Base-by-base conservation (phyloP, 306 rosid genomes). In the Castanospermum australe region DNA sequence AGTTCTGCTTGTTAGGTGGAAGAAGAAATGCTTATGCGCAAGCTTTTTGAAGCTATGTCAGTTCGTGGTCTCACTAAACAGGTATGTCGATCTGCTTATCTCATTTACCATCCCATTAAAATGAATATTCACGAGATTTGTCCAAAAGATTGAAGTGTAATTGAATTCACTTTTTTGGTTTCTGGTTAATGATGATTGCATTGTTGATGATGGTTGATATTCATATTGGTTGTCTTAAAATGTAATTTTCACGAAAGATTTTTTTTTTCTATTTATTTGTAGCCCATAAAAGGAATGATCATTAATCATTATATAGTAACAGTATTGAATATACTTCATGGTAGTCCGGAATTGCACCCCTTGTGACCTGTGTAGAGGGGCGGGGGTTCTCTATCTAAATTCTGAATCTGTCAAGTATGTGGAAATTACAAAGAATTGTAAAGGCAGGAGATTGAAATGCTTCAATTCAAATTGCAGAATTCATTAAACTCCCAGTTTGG, bases 11-110 rank as follows among this genome's bases (percentile, higher is more conserved):
- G 41, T 44, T 17, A 83, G 83, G 86, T 78, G 17, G 83, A 78
- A 57, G 83, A 83, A 79, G 86, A 83, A 66, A 78, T 83, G 86
- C 79, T 83, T 35, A 72, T 83, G 86, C 80, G 36, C 71, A 83
- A 78, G 77, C 83, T 83, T 65, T 65, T 64, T 30, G 72, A 72
- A 83, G 76, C 72, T 35, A 78, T 78, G 80, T 72, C 83, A 28
- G 22, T 54, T 47, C 80, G 24, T 17, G 71, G 65, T 36, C 56
- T 65, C 33, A 65, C 79, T 71, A 59, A 78, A 35, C 64, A 65
- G 86, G 80, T 73, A 36, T 24, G 67, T 15, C 2, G 8, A 2
- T 36, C 5, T 64, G 59, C 66, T 15, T 67, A 21, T 66, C 44
- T 51, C 2, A 36, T 14, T 44, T 32, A 5, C 35, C 36, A 22